phyloP scores from a whole-genome alignment of 192 early-diverging fungal species.

The Podila clonocystis region DNA sequence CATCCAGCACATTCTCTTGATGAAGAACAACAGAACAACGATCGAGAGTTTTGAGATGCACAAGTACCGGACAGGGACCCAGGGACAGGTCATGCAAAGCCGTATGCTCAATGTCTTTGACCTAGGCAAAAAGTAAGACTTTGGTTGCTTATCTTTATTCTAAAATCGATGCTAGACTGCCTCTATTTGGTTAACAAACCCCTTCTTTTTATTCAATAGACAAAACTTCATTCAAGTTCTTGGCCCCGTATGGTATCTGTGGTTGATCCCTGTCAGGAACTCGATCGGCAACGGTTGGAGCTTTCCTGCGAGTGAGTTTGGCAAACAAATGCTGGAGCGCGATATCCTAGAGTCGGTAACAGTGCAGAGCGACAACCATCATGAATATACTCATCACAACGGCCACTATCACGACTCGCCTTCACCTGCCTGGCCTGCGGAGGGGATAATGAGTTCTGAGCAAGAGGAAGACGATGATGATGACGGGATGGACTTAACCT shows the following conservation, averaged over 20 bases:
- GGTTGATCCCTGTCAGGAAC: slow-evolving; percentile 63
- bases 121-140: slow-evolving; percentile 38
- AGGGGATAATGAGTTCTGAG: neutral
- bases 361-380: slow-evolving; percentile 24
- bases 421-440: neutral
- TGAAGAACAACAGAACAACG: slow-evolving; percentile 52
- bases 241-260: slow-evolving; percentile 60
- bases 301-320: slow-evolving; percentile 59
- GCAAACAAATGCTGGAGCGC: slow-evolving; percentile 52
- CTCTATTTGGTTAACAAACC: neutral
- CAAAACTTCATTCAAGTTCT: slow-evolving; percentile 68
- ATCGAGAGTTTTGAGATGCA: slow-evolving; percentile 54
- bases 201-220: slow-evolving; percentile 5
- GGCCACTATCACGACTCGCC: neutral
- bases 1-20: slow-evolving; percentile 44
- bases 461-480: neutral
- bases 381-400: neutral
- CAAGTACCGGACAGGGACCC: slow-evolving; percentile 34
- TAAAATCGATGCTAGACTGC: neutral
- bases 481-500: neutral
- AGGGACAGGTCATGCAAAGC: slow-evolving; percentile 48
- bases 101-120: slow-evolving; percentile 54
- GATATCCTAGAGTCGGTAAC: neutral
- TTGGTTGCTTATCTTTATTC: slow-evolving; percentile 1
- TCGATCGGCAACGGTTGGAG: slow-evolving; percentile 62